A percentile compares a stretch with the other conserved stretches of the same genome.
Evolutionary conservation across 352 stramenopile genomes (phyloP).

Genomic region (Phytophthora palmivora): DNA sequence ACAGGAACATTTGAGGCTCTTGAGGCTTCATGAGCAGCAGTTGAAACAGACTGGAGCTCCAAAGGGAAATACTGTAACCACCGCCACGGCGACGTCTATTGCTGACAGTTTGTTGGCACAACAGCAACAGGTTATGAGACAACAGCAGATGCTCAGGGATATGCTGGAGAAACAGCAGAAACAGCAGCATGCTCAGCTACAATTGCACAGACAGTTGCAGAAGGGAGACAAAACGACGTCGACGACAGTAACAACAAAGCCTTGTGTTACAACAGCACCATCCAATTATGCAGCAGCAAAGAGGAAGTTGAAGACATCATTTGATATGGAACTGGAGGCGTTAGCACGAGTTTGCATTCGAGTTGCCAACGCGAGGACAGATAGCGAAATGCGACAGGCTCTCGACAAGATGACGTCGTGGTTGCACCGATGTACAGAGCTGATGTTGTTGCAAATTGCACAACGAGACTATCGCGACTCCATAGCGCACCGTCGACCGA

Average conservation of each 20-base stretch:
- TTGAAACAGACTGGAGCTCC: conserved; percentile 16
- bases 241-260: conserved; percentile 3
- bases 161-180: conserved; percentile 50
- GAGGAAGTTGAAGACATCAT: conserved; percentile 44
- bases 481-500: conserved; percentile 39
- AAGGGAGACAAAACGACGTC: conserved; percentile 14
- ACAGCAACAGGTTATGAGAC: conserved; percentile 56
- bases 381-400: conserved; percentile 57
- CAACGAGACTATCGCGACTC: conserved; percentile 62
- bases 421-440: conserved; percentile 61
- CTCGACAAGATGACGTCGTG: conserved; percentile 68
- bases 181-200: conserved; percentile 31
- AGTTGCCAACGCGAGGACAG: conserved; percentile 52
- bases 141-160: conserved; percentile 52
- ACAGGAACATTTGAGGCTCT: conserved; percentile 48
- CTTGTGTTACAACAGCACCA: conserved; percentile 8
- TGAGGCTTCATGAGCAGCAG: conserved; percentile 49
- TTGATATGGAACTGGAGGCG: conserved; percentile 68
- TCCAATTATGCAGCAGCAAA: conserved; percentile 39
- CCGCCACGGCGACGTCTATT: conserved; percentile 28
- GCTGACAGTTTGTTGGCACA: conserved; percentile 47
- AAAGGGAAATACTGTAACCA: conserved; percentile 24
- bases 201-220: conserved; percentile 36
- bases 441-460: conserved; percentile 57
- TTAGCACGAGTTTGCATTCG: conserved; percentile 64